Evolutionary conservation across 768 basidiomycete genomes (phyloP).

Genomic region (Hericium coralloides): DNA sequence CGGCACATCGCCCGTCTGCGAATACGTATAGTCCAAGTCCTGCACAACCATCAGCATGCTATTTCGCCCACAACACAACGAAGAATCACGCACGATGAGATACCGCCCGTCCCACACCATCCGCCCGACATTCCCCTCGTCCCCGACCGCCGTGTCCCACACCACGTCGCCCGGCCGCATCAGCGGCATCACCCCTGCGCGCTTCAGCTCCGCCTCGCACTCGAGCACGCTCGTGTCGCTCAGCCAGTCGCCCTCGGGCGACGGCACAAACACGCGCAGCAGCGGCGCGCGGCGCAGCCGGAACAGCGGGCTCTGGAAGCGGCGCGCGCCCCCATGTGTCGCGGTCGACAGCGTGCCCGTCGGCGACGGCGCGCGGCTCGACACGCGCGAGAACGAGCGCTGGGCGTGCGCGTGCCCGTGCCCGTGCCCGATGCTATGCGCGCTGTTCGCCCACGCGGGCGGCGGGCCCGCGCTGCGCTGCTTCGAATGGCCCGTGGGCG

Average conservation of each 20-base stretch:
- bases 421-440: slow-evolving; percentile 1
- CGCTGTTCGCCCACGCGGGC: slow-evolving; percentile 12
- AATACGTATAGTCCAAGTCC: slow-evolving; percentile 84
- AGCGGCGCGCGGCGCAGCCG: slow-evolving; percentile 65
- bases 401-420: too few relatives aligned
- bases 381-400: slow-evolving; percentile 27
- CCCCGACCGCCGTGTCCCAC: slow-evolving; percentile 81
- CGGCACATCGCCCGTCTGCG: slow-evolving; percentile 65
- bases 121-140: slow-evolving; percentile 79
- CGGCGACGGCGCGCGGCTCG: slow-evolving; percentile 65
- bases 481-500: neutral
- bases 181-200: slow-evolving; percentile 53
- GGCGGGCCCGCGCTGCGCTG: slow-evolving; percentile 6
- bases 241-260: slow-evolving; percentile 81
- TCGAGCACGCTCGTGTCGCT: slow-evolving; percentile 73
- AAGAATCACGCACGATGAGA: slow-evolving; percentile 55
- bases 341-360: slow-evolving; percentile 29
- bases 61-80: neutral
- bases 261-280: slow-evolving; percentile 76
- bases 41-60: slow-evolving; percentile 20
- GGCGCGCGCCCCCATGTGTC: slow-evolving; percentile 27
- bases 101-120: slow-evolving; percentile 87
- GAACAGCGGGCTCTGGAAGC: slow-evolving; percentile 66
- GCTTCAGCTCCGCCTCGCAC: slow-evolving; percentile 73
- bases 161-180: slow-evolving; percentile 74